Base-by-base conservation (phyloP, 2,329 filamentous ascomycete species). In the Helicocarpus griseus region DNA sequence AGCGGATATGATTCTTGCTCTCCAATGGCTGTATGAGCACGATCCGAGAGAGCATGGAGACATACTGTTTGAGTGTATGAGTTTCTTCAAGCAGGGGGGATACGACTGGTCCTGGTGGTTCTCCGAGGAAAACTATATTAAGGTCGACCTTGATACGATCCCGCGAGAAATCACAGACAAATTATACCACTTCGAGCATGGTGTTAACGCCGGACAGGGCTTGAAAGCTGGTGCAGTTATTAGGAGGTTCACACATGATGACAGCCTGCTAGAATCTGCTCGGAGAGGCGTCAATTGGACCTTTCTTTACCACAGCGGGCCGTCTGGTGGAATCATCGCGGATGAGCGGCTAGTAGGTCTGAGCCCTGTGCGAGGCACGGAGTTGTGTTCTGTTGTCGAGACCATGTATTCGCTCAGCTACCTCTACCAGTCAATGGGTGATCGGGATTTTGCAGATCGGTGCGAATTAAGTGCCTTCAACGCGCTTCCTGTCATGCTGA, bases 381-480 rank as follows among this genome's bases (percentile, higher is more conserved):
- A 79, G 59, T 67, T 77, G 0, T 79, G 77, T 61, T 76, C 72
- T 2, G 66, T 71, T 1, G 76, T 77, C 4, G 77, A 79, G 59
- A 70, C 70, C 0, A 76, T 77, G 60, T 78, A 72, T 61, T 77
- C 74, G 0, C 60, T 77, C 21, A 68, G 65, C 26, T 78, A 77
- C 52, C 64, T 77, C n/a, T 78, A 78, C 57, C 72, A 73, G 45
- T 64, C 70, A 3, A 56, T 77, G 3, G 76, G 76, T 0, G 68
- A 71, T 48, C 67, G 68, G 28, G 55, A 64, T 13, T 77, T 73
- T 54, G 78, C 77, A 2, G 77, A 81, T 57, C 64, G 69, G n/a
- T 69, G 70, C 6, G 78, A 81, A 56, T 61, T 70, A 8, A 69
- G 73, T 6, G 75, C 77, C 3, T 81, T 78, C 66, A 81, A 81